Evolutionary conservation across 1,284 basidiomycete genomes (phyloP).

Genomic region (Ganoderma sinense): DNA sequence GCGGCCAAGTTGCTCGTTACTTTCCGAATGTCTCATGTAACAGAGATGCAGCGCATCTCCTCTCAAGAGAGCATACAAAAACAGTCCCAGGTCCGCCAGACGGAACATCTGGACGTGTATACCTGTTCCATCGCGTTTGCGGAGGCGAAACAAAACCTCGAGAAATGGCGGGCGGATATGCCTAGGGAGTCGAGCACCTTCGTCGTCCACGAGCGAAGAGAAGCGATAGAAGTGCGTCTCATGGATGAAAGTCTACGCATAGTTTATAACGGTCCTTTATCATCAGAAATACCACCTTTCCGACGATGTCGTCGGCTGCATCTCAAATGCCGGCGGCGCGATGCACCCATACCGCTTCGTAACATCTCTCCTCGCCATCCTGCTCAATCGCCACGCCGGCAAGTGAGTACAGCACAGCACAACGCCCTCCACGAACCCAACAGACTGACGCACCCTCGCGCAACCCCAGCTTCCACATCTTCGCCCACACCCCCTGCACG

Average conservation of each 20-base stretch:
- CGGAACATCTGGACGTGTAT: conserved; percentile 52
- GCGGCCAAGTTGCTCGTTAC: conserved; percentile 62
- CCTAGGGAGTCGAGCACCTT: conserved; percentile 47
- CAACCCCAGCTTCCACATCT: conserved; percentile 46
- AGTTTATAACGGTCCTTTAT: neutral
- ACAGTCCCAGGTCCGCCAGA: conserved; percentile 49
- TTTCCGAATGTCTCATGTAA: conserved; percentile 66
- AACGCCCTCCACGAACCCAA: neutral
- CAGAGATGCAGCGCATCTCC: conserved; percentile 54
- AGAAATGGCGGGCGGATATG: conserved; percentile 47
- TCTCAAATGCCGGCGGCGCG: conserved; percentile 49
- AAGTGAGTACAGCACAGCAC: conserved; percentile 40
- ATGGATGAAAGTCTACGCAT: neutral
- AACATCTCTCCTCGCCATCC: conserved; percentile 48
- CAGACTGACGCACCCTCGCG: neutral
- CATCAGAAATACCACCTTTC: conserved; percentile 48
- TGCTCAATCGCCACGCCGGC: conserved; percentile 44
- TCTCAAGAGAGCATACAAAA: conserved; percentile 53
- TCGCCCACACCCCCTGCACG: conserved; percentile 50
- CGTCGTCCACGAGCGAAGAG: conserved; percentile 40
- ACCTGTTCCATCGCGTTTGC: conserved; percentile 43
- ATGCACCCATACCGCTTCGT: conserved; percentile 56
- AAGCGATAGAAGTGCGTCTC: conserved; percentile 44
- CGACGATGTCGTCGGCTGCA: conserved; percentile 45
- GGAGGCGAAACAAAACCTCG: conserved; percentile 43